phyloP scores from a whole-genome alignment of 257 asterid genomes.

The Primulina huaijiensis region DNA sequence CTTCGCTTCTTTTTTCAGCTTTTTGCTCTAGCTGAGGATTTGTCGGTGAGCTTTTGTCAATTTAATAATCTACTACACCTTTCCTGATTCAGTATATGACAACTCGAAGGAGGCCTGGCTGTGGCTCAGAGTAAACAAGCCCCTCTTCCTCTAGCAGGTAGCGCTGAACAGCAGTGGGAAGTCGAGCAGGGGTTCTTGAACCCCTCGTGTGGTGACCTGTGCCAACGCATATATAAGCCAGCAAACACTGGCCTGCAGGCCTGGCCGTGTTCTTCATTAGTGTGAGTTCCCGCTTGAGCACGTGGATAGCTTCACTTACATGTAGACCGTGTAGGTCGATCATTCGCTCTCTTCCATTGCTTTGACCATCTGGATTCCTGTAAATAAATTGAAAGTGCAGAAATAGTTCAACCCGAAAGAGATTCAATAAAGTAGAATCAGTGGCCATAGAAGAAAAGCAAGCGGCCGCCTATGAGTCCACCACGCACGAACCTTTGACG shows the following conservation, averaged over 20 bases:
- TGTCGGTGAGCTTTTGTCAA: background rate
- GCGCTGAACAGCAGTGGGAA: conserved; percentile 85
- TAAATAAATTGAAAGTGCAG: conserved; percentile 10
- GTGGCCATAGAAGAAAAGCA: background rate
- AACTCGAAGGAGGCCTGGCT: conserved; percentile 86
- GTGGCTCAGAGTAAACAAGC: conserved; percentile 85
- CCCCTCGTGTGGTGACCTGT: conserved; percentile 98
- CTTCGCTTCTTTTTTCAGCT: conserved; percentile 16
- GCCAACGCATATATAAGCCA: conserved; percentile 88
- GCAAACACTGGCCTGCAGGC: conserved; percentile 67
- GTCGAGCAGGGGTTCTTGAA: conserved; percentile 79
- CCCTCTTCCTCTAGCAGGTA: conserved; percentile 93
- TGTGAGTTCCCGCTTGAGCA: conserved; percentile 86
- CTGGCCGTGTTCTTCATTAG: conserved; percentile 77
- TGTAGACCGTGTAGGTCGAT: conserved; percentile 96
- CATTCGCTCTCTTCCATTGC: conserved; percentile 73
- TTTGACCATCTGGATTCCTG: conserved; percentile 71
- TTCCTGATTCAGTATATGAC: conserved; percentile 49
- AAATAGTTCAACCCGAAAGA: background rate
- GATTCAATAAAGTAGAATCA: background rate
- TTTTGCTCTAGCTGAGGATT: background rate
- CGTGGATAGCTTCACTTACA: conserved; percentile 88
- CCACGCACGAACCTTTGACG: conserved; percentile 68
- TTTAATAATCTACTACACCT: conserved; percentile 46
- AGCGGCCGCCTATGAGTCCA: background rate